These are phyloP conservation scores for Beauveria sp. DNA, from an alignment of 2,329 filamentous ascomycete genomes.

Conservation along the genomic window DNA sequence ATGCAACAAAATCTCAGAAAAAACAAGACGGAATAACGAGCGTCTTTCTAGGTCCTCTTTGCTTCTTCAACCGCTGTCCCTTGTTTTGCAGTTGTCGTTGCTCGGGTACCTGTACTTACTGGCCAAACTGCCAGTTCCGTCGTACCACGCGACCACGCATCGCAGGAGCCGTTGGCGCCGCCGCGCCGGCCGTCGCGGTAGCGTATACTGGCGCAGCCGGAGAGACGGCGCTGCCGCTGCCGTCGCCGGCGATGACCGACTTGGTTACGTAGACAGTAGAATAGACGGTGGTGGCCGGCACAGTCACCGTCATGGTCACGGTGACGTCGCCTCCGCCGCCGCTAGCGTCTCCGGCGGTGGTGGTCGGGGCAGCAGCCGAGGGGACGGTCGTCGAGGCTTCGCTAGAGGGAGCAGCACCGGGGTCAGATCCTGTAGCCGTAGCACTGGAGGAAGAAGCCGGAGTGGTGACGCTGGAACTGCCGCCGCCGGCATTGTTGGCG, in stretches of 20 bases:
- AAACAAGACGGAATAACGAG: neutral
- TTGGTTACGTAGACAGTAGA: conserved; percentile 23
- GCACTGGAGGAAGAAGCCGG: conserved; percentile 3
- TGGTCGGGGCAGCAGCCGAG: neutral
- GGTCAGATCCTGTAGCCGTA: conserved; percentile 9
- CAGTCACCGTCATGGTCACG: conserved; percentile 30
- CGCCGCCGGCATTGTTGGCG: conserved; percentile 15
- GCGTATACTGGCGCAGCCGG: neutral
- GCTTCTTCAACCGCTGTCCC: neutral
- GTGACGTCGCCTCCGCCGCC: conserved; percentile 16
- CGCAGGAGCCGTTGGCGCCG: neutral
- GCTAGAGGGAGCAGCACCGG: conserved; percentile 11
- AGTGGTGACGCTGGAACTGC: neutral
- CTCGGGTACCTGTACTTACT: neutral
- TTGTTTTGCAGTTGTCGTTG: neutral
- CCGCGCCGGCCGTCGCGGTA: neutral
- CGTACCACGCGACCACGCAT: neutral
- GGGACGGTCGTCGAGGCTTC: neutral
- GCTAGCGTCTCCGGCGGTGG: neutral
- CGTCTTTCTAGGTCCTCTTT: neutral
- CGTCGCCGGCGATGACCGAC: neutral
- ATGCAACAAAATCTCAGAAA: neutral
- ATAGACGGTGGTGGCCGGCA: conserved; percentile 29
- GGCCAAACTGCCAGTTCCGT: conserved; percentile 5
- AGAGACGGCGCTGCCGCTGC: neutral